These are phyloP conservation scores for Pulicaria dysenterica DNA, from an alignment of 129 eudicot species.

Conservation along the genomic window DNA sequence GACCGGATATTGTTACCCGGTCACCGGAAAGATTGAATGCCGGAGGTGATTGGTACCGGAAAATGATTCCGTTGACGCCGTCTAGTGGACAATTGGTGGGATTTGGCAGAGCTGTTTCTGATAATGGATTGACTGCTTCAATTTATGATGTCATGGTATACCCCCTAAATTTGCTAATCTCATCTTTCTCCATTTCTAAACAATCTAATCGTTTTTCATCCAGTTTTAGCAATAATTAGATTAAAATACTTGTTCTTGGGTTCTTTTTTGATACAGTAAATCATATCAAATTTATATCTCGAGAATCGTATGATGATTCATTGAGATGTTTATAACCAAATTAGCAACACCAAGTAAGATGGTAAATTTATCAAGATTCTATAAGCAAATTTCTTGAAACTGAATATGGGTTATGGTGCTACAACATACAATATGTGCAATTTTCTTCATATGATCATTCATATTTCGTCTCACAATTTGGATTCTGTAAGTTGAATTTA, in stretches of 20 bases:
- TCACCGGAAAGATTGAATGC: constrained; percentile 12
- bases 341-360: too few species aligned
- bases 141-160: constrained; percentile 85
- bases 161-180: neutral
- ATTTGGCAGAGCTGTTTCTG: constrained; percentile 84
- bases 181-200: constrained; percentile 9
- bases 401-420: too few species aligned
- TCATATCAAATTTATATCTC: neutral
- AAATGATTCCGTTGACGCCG: constrained; percentile 66
- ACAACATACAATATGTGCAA: too few species aligned
- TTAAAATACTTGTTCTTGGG: neutral
- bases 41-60: constrained; percentile 55
- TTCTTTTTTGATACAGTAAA: neutral
- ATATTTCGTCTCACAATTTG: neutral
- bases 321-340: too few species aligned
- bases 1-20: constrained; percentile 25
- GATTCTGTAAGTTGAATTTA: neutral
- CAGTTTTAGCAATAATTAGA: neutral
- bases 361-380: neutral
- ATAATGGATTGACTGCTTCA: constrained; percentile 75
- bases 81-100: constrained; percentile 70
- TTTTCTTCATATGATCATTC: neutral
- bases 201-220: neutral
- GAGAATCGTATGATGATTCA: too few species aligned
- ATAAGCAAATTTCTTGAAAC: too few species aligned